phyloP scores from a whole-genome alignment of 306 rosid species.

The Oxytropis ochrocephala region DNA sequence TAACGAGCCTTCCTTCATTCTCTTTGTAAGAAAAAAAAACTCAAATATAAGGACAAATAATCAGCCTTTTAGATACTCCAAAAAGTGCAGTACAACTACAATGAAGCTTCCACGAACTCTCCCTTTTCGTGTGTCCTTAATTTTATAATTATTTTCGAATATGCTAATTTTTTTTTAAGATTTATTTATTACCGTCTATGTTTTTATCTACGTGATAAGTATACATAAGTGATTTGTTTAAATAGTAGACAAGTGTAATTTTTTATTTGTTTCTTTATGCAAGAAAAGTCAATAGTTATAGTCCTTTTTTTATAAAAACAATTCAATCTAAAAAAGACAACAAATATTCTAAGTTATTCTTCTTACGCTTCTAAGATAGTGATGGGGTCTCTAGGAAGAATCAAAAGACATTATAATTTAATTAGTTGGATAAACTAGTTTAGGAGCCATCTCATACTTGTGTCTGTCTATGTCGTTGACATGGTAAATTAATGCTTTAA shows the following conservation, averaged over 20 bases:
- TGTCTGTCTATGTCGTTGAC: constrained; percentile 28
- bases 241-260: not conserved
- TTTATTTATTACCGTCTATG: not conserved
- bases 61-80: not conserved
- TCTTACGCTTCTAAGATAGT: constrained; percentile 12
- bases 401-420: constrained; percentile 26
- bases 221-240: not conserved
- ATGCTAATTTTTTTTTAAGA: not conserved
- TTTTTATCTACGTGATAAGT: not conserved
- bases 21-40: too few species aligned
- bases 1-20: too few species aligned
- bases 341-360: constrained; percentile 8
- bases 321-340: not conserved
- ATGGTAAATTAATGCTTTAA: constrained; percentile 7
- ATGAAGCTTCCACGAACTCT: not conserved
- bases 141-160: constrained; percentile 1
- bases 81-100: not conserved
- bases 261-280: not conserved
- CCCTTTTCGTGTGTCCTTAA: not conserved
- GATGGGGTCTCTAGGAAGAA: constrained; percentile 24
- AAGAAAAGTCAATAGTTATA: not conserved
- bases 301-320: not conserved
- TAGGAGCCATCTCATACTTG: constrained; percentile 17
- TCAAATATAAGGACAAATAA: not conserved
- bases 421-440: constrained; percentile 12